Conservation (phyloP, 2,329 filamentous ascomycete species). For the Emmonsiellopsis sp. region DNA sequence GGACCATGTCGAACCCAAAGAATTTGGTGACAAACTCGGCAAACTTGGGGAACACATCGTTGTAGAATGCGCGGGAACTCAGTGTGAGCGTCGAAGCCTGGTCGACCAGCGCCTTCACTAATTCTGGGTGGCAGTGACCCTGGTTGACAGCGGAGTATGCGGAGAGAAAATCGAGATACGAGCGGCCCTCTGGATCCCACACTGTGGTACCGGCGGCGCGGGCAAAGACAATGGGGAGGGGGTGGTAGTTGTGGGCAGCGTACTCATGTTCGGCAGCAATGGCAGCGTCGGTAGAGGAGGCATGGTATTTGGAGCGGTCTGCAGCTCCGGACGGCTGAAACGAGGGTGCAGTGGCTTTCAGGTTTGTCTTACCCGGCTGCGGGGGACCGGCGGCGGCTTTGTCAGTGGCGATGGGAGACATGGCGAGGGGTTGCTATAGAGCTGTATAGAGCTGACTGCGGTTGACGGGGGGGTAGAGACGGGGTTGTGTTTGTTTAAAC, state of each 20-base stretch:
- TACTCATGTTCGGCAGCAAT: constrained; percentile 72
- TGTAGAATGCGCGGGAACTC: constrained; percentile 92
- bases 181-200: constrained; percentile 92
- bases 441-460: not conserved
- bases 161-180: constrained; percentile 96
- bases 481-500: no score
- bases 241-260: constrained; percentile 98
- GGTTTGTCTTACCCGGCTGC: constrained; percentile 7
- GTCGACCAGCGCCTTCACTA: constrained; percentile 79
- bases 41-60: constrained; percentile 94
- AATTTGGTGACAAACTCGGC: constrained; percentile 81
- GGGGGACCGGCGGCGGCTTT: constrained; percentile 14
- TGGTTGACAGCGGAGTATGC: constrained; percentile 98
- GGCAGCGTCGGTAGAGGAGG: constrained; percentile 66
- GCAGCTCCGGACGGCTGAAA: constrained; percentile 24
- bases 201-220: constrained; percentile 76
- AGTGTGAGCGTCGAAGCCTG: constrained; percentile 85
- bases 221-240: constrained; percentile 86
- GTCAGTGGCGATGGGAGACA: constrained; percentile 17
- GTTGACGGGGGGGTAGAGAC: not conserved
- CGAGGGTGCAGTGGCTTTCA: constrained; percentile 32
- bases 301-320: constrained; percentile 51
- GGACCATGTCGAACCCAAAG: constrained; percentile 94
- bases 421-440: constrained; percentile 6
- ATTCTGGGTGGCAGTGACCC: constrained; percentile 93